Base-by-base conservation (phyloP, 768 basidiomycete species). In the Coprinopsis marcescibilis region DNA sequence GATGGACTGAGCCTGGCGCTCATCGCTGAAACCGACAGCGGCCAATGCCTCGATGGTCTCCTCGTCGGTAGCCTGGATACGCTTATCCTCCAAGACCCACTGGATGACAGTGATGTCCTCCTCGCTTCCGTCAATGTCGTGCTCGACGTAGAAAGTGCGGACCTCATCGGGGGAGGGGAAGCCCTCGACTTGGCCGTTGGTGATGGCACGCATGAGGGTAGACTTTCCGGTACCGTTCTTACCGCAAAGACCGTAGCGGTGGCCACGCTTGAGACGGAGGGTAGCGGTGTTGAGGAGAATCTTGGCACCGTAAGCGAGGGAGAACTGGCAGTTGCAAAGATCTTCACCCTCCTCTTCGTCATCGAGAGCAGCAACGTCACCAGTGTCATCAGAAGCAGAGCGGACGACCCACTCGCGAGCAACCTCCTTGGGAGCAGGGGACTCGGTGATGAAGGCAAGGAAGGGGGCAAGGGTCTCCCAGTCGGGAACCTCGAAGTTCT, bases 201-300 rank as follows among this genome's bases (percentile, higher is more conserved):
- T 89, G 66, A 92, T 92, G 52, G 89, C 89, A 55, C 88, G 83
- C 89, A 92, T 91, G 64, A 91, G 80, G 21, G 89, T 91, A 1
- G 89, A 91, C 78, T 97, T 97, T 59, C 94, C 94, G 61, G 93
- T 93, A 81, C 94, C 94, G 70, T 97, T 97, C 75, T 93, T 89
- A 66, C 94, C 94, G 65, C 92, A 95, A 26, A 97, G 85, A 80
- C 94, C 94, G 67, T 97, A 97, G 64, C 94, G 92, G 73, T 96
- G 90, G 46, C 93, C 94, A 70, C 94, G 92, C 78, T 95, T 96
- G 65, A 97, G 88, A 65, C 94, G 91, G 66, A 97, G 89, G 53
- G 77, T 85, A 49, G 94, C 94, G 33, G 92, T 96, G 75, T 97
- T 96, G 63, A 97, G 83, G 63, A 97, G 69, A 59, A 97, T 96